Conservation (phyloP, 2,329 filamentous ascomycete species). For the Trichothecium sympodiale region DNA sequence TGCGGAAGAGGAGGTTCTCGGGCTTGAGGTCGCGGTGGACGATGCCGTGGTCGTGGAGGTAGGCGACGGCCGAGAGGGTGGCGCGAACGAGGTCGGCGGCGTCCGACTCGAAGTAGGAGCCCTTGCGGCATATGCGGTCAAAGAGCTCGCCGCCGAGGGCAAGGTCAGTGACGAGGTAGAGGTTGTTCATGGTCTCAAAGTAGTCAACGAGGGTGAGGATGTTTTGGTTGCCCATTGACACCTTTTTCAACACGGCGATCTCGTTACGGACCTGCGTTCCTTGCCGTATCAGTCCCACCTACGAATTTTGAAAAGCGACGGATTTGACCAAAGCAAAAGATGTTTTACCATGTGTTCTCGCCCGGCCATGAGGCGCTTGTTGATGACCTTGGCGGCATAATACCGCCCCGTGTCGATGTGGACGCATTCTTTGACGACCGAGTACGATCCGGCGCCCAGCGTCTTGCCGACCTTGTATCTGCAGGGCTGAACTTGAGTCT, state of each 20-base stretch:
- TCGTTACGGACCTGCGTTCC: conserved; percentile 95
- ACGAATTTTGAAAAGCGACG: neutral
- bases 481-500: conserved; percentile 77
- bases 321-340: conserved; percentile 1
- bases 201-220: conserved; percentile 97
- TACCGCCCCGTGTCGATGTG: conserved; percentile 96
- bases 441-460: conserved; percentile 90
- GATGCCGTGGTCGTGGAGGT: conserved; percentile 96
- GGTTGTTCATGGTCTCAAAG: conserved; percentile 99
- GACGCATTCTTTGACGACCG: conserved; percentile 96
- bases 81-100: conserved; percentile 91
- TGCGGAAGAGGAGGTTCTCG: conserved; percentile 92
- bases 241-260: conserved; percentile 91
- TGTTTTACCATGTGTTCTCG: conserved; percentile 85
- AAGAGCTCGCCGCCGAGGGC: conserved; percentile 94
- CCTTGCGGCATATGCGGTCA: conserved; percentile 96
- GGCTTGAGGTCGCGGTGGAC: conserved; percentile 97
- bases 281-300: conserved; percentile 22
- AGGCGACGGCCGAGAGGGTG: conserved; percentile 92
- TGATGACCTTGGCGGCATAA: conserved; percentile 98
- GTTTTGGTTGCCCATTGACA: conserved; percentile 99
- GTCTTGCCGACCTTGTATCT: conserved; percentile 99
- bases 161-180: conserved; percentile 95
- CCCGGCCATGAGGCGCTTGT: conserved; percentile 95
- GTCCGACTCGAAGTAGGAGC: conserved; percentile 96